Conservation (phyloP, 768 basidiomycete species). For the Lactifluus subvellereus region DNA sequence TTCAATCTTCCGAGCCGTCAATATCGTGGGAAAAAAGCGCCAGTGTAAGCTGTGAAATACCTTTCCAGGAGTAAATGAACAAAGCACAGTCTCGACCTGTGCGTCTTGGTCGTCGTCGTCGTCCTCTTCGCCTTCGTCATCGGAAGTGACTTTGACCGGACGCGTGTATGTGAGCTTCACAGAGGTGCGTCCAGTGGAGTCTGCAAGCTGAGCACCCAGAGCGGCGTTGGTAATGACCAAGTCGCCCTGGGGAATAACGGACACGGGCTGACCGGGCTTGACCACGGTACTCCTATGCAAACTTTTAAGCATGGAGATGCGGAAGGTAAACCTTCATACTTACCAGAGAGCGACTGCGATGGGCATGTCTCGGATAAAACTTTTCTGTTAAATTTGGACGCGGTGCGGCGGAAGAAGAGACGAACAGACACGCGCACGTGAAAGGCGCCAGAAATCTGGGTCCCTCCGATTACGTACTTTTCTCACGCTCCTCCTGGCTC, state of each 20-base stretch:
- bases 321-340: background rate
- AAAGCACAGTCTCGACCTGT: constrained; percentile 53
- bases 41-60: constrained; percentile 36
- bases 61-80: constrained; percentile 77
- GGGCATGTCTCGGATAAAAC: constrained; percentile 39
- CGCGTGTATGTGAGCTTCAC: constrained; percentile 58
- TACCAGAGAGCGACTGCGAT: constrained; percentile 65
- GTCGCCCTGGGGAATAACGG: constrained; percentile 57
- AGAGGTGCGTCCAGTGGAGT: constrained; percentile 53
- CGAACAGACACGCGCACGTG: background rate
- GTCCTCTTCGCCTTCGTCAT: constrained; percentile 41
- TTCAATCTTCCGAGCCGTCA: constrained; percentile 51
- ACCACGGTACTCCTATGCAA: constrained; percentile 53
- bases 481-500: constrained; percentile 25
- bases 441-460: background rate
- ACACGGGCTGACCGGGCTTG: constrained; percentile 50
- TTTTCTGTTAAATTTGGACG: constrained; percentile 8
- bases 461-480: constrained; percentile 38
- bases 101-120: constrained; percentile 35
- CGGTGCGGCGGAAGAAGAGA: background rate
- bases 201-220: constrained; percentile 65
- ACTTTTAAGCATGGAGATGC: constrained; percentile 14
- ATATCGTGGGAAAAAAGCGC: background rate
- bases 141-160: constrained; percentile 38
- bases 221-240: constrained; percentile 79